Percentiles rank a stretch among this genome's conserved stretches.
These are phyloP conservation scores for Camellia sinensis DNA, from an alignment of 148 eudicot species.

Conservation along the genomic window DNA sequence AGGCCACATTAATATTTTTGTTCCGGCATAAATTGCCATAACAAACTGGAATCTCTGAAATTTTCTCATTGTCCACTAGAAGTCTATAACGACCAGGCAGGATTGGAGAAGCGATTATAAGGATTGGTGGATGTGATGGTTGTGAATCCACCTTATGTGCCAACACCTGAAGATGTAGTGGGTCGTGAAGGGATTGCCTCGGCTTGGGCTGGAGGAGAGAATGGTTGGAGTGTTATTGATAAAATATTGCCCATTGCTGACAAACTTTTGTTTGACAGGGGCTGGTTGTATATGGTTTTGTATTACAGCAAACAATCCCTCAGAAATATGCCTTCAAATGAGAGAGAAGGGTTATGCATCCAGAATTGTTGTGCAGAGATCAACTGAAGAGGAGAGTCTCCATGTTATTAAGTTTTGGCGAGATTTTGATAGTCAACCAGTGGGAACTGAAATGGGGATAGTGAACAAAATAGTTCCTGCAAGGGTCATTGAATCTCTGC, in stretches of 20 bases:
- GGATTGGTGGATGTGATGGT: conserved; percentile 79
- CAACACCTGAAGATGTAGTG: conserved; percentile 94
- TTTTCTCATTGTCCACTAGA: no score
- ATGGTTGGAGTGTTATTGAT: conserved; percentile 82
- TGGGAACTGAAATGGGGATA: conserved; percentile 31
- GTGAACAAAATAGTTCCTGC: conserved; percentile 26
- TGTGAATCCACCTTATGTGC: conserved; percentile 95
- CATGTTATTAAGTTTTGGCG: conserved; percentile 91
- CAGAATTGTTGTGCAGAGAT: conserved; percentile 74
- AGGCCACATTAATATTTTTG: no score
- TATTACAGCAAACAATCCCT: conserved; percentile 67
- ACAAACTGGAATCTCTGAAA: no score
- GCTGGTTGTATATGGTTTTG: conserved; percentile 89
- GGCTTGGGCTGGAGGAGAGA: conserved; percentile 96
- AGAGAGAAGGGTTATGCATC: conserved; percentile 71
- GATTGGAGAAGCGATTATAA: conserved; percentile 53
- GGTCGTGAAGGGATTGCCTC: conserved; percentile 69
- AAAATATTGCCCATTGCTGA: conserved; percentile 79
- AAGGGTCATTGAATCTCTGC: conserved; percentile 29
- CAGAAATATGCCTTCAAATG: conserved; percentile 73
- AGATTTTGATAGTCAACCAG: conserved; percentile 46
- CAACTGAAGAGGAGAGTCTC: conserved; percentile 91
- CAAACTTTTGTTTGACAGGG: no score
- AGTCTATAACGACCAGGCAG: no score
- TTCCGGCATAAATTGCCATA: no score